A percentile compares a stretch with the other conserved stretches of the same genome.
Conservation (phyloP, 2,329 filamentous ascomycete species). For the Lecanosticta acicola region DNA sequence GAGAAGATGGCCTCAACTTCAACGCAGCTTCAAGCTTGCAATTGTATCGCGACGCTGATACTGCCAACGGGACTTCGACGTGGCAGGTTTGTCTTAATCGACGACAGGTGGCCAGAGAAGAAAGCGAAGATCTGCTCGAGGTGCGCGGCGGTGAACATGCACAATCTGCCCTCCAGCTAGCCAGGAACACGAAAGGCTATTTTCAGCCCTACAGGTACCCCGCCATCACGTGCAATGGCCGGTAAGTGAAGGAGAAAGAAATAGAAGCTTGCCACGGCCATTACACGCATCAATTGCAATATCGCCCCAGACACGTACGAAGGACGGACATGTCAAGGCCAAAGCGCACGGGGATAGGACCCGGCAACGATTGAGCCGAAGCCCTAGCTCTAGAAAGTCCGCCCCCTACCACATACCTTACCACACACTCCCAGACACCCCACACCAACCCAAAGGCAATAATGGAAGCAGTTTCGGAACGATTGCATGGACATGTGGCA, state of each 20-base stretch:
- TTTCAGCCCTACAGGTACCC: not conserved
- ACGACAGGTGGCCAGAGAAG: not conserved
- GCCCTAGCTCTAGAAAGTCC: constrained; percentile 2
- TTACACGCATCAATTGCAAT: not conserved
- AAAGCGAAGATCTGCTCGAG: not conserved
- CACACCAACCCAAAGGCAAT: constrained; percentile 1
- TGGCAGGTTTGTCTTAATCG: not conserved
- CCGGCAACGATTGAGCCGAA: constrained; percentile 1
- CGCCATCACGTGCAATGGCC: not conserved
- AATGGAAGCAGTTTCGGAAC: not conserved
- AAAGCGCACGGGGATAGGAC: not conserved
- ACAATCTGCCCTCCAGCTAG: too few species aligned
- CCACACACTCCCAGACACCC: not conserved
- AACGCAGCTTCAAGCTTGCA: not conserved
- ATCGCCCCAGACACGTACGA: constrained; percentile 5
- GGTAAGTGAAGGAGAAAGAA: not conserved
- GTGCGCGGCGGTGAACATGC: not conserved
- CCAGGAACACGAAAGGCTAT: not conserved
- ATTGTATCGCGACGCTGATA: not conserved
- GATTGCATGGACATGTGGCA: too few species aligned
- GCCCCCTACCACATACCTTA: not conserved
- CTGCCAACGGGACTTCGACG: too few species aligned
- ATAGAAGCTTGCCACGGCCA: too few species aligned
- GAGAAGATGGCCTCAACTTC: not conserved
- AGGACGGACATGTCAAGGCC: not conserved